These are phyloP conservation scores for Exserohilum rostratum DNA, from an alignment of 2,329 filamentous ascomycete genomes.

Conservation along the genomic window DNA sequence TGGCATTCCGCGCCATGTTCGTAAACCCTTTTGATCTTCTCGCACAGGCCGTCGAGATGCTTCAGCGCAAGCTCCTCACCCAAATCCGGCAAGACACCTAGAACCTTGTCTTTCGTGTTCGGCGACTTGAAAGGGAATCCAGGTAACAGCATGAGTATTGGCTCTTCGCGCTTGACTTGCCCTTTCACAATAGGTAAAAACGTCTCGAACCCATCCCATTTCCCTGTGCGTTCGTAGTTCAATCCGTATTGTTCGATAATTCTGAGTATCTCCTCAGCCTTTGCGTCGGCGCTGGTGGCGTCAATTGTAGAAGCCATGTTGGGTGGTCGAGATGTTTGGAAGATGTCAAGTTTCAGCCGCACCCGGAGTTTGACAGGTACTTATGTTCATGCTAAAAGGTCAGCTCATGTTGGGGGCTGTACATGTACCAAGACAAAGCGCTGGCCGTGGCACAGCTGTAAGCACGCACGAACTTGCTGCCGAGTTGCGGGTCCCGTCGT, in stretches of 20 bases:
- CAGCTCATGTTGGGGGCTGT: conserved; percentile 1
- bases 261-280: conserved; percentile 21
- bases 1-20: conserved; percentile 49
- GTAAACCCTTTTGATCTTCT: conserved; percentile 50
- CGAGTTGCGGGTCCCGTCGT: not conserved
- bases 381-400: not conserved
- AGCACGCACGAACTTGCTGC: not conserved
- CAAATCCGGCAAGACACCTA: conserved; percentile 55
- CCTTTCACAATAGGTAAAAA: conserved; percentile 27
- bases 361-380: not conserved
- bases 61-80: conserved; percentile 53
- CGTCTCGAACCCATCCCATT: conserved; percentile 32
- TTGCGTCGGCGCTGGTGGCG: conserved; percentile 5
- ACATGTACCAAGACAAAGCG: conserved; percentile 4
- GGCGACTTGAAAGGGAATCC: conserved; percentile 69
- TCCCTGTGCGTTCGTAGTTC: conserved; percentile 31
- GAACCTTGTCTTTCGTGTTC: conserved; percentile 60
- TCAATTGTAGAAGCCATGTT: not conserved
- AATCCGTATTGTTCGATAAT: conserved; percentile 33
- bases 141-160: conserved; percentile 52
- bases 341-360: not conserved
- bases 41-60: conserved; percentile 52
- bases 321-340: not conserved
- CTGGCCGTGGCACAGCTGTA: conserved; percentile 10
- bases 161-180: conserved; percentile 26